Evolutionary conservation across 306 rosid species (phyloP).

Genomic region (Rosa persica): DNA sequence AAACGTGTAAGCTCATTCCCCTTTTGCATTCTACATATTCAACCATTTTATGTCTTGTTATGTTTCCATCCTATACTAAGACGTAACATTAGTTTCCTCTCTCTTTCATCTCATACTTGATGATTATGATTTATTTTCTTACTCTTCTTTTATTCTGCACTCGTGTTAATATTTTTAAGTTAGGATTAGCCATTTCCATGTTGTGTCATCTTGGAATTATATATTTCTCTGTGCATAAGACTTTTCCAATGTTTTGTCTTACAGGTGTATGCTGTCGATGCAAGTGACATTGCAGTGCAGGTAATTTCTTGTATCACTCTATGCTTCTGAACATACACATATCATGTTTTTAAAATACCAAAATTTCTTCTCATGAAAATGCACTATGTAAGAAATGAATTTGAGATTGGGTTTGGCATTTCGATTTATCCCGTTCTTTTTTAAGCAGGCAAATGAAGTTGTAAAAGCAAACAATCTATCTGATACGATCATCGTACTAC

Average conservation of each 20-base stretch:
- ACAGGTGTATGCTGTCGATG: slow-evolving; percentile 97
- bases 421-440: slow-evolving; percentile 30
- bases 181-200: background rate
- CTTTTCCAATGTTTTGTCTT: slow-evolving; percentile 28
- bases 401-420: slow-evolving; percentile 19
- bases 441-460: slow-evolving; percentile 86
- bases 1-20: slow-evolving; percentile 59
- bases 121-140: too few relatives aligned
- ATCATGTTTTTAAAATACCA: background rate
- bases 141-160: too few relatives aligned
- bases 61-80: background rate
- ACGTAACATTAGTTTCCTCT: too few relatives aligned
- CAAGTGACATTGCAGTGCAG: slow-evolving; percentile 97
- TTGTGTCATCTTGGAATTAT: background rate
- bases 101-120: too few relatives aligned
- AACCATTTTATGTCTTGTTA: background rate
- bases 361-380: background rate
- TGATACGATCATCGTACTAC: slow-evolving; percentile 72
- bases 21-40: background rate
- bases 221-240: background rate
- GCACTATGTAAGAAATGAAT: background rate
- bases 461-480: slow-evolving; percentile 92
- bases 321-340: background rate
- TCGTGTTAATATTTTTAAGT: background rate
- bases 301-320: slow-evolving; percentile 34